Base-by-base conservation (phyloP, 495 filamentous ascomycete genomes). In the Achaetomiella virescens region DNA sequence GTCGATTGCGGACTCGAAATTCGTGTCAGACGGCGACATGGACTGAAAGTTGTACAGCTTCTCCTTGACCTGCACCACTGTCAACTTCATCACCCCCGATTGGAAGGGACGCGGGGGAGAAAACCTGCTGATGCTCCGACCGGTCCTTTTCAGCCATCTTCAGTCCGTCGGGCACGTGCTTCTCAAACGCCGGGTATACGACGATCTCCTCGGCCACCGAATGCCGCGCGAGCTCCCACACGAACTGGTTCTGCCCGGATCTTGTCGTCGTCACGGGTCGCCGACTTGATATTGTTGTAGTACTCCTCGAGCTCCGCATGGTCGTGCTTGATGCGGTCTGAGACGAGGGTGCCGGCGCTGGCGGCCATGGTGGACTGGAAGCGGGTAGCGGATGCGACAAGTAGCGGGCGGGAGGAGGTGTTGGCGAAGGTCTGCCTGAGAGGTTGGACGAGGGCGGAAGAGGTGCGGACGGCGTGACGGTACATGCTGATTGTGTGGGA, bases 151-250 rank as follows among this genome's bases (percentile, higher is more conserved):
- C 73, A 0, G 82, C 81, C 61, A 86, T 71, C 0, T 63, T 55
- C 15, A 66, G 41, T 15, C 86, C 64, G 24, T 52, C 58, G n/a
- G 74, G 69, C 0, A 86, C 48, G 46, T 83, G 52, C 59, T 82
- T 81, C 60, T 87, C 85, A 7, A 88, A 75, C 0, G 76, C 76
- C 1, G 86, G 86, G 66, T 88, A 89, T 15, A 89, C 74, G 35
- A 87, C 78, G 2, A 90, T 66, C 70, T 89, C 87, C 65, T 89
- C 83, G 50, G 73, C 81, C 60, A 88, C 72, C 0, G 79, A 77
- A 61, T 87, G 81, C 9, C 85, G 78, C 11, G 87, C 81, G 3
- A 90, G 70, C 60, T 84, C 83, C 87, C 86, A 90, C 29, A 82
- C 81, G 54, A 89, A 85, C 46, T 80, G 78, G 52, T 89, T 89